Conservation (phyloP, 2,329 filamentous ascomycete genomes). For the Cryphonectria nitschkei region DNA sequence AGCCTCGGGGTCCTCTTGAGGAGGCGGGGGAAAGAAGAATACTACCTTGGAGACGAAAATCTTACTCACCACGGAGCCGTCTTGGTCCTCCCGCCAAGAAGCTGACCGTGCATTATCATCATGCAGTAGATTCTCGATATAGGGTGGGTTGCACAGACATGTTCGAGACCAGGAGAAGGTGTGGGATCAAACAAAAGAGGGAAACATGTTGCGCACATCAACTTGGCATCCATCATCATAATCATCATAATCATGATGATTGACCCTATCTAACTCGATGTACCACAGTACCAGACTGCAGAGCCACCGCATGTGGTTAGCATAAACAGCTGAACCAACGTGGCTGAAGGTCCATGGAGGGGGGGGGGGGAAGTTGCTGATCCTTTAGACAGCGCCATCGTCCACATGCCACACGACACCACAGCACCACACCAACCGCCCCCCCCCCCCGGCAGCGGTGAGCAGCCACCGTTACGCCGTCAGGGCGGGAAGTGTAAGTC, state of each 20-base stretch:
- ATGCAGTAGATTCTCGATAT: not conserved
- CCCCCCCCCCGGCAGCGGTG: not conserved
- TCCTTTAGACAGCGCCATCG: not conserved
- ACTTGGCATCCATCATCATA: not conserved
- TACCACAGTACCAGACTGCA: not conserved
- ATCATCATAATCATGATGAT: not conserved
- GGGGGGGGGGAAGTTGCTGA: not conserved
- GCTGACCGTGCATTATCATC: not conserved
- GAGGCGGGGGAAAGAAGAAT: not conserved
- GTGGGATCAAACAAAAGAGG: not conserved
- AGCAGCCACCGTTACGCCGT: not conserved
- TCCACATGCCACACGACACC: not conserved
- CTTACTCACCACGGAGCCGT: not conserved
- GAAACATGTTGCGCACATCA: not conserved
- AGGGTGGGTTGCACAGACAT: not conserved
- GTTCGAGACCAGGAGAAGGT: not conserved
- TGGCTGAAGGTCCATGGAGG: not conserved
- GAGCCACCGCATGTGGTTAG: not conserved
- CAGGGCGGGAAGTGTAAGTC: slow-evolving; percentile 3
- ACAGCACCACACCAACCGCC: not conserved
- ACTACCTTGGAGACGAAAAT: not conserved
- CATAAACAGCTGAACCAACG: slow-evolving; percentile 3
- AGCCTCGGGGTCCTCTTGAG: not conserved
- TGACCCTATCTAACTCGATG: not conserved
- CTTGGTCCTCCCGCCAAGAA: not conserved